Conservation (phyloP, 2,329 filamentous ascomycete species). For the Samsoniella hepiali region DNA sequence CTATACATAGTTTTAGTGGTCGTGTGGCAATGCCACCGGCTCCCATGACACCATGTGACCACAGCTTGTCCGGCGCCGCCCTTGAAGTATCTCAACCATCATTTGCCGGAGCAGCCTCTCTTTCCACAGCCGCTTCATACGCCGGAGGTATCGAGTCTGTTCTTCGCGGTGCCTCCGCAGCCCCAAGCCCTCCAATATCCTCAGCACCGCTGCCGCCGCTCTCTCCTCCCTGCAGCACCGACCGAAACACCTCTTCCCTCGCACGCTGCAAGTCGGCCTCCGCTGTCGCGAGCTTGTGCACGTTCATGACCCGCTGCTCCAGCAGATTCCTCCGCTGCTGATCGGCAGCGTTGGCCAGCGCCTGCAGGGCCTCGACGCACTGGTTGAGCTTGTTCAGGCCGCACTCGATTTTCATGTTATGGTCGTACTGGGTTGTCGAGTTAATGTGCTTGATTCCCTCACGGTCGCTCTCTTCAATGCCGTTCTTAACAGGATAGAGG, state of each 20-base stretch:
- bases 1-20: too few species aligned
- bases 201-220: not conserved
- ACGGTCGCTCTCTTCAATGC: too few species aligned
- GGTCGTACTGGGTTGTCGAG: too few species aligned
- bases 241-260: slow-evolving; percentile 37
- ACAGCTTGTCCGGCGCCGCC: not conserved
- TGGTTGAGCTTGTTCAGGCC: slow-evolving; percentile 37
- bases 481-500: too few species aligned
- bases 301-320: slow-evolving; percentile 30
- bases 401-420: slow-evolving; percentile 50
- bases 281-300: slow-evolving; percentile 32
- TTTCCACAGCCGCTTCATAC: not conserved
- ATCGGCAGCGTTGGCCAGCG: slow-evolving; percentile 33
- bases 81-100: too few species aligned
- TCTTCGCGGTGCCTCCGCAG: not conserved
- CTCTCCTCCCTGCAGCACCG: slow-evolving; percentile 18
- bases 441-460: too few species aligned
- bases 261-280: slow-evolving; percentile 42
- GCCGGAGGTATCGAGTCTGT: slow-evolving; percentile 2
- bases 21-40: too few species aligned
- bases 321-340: slow-evolving; percentile 29
- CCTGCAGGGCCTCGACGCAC: slow-evolving; percentile 31
- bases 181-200: too few species aligned
- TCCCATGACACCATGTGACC: too few species aligned
- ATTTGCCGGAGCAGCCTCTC: not conserved